A percentile compares a stretch with the other conserved stretches of the same genome.
Evolutionary conservation across 2,329 filamentous ascomycete species (phyloP).

Genomic region (Alternaria ethzedia): DNA sequence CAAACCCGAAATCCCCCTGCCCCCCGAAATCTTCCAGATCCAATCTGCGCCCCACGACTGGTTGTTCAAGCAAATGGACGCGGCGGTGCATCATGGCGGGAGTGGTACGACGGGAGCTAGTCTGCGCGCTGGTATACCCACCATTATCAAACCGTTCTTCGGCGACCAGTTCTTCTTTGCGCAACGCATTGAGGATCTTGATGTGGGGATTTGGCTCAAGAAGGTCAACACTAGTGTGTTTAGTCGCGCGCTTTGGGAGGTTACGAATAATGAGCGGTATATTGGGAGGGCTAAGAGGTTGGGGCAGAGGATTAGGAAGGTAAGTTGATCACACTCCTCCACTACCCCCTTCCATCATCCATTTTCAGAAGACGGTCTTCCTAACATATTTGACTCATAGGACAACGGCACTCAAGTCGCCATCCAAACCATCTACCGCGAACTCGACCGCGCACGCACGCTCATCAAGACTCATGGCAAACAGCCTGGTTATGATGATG

Average conservation of each 20-base stretch:
- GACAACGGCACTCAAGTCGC: slow-evolving; percentile 90
- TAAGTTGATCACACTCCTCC: slow-evolving; percentile 52
- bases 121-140: slow-evolving; percentile 87
- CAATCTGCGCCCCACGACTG: slow-evolving; percentile 94
- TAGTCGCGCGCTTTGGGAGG: slow-evolving; percentile 86
- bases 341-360: neutral
- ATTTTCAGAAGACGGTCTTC: slow-evolving; percentile 12
- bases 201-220: slow-evolving; percentile 87
- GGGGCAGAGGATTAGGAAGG: slow-evolving; percentile 85
- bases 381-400: slow-evolving; percentile 54
- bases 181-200: slow-evolving; percentile 85
- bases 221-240: slow-evolving; percentile 89
- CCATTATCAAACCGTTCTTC: slow-evolving; percentile 95
- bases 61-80: slow-evolving; percentile 93
- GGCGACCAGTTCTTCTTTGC: slow-evolving; percentile 98
- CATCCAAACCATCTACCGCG: slow-evolving; percentile 91
- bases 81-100: slow-evolving; percentile 91
- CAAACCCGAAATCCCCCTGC: slow-evolving; percentile 71
- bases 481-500: slow-evolving; percentile 33
- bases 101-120: slow-evolving; percentile 95
- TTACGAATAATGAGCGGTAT: slow-evolving; percentile 89
- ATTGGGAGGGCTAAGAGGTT: slow-evolving; percentile 81
- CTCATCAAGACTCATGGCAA: slow-evolving; percentile 70
- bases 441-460: slow-evolving; percentile 88
- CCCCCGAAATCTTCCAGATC: slow-evolving; percentile 84